phyloP scores from a whole-genome alignment of 495 filamentous ascomycete genomes.

The Cryomyces antarcticus region DNA sequence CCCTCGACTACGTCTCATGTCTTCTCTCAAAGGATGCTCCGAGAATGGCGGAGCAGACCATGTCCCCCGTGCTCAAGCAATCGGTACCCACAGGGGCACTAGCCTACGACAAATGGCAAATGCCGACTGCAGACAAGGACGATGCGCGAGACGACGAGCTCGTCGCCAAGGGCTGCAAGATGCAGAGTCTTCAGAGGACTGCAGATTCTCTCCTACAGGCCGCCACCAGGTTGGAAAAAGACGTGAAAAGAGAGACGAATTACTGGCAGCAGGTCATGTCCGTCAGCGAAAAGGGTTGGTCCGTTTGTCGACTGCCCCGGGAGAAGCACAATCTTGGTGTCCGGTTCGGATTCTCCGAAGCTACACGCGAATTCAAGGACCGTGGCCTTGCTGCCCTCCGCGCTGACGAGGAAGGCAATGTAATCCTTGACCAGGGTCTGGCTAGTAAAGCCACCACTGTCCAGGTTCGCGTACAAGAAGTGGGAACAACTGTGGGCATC shows the following conservation, averaged over 20 bases:
- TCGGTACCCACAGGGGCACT: conserved; percentile 52
- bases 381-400: conserved; percentile 60
- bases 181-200: conserved; percentile 52
- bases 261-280: conserved; percentile 79
- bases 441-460: conserved; percentile 37
- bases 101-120: conserved; percentile 44
- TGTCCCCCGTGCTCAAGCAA: conserved; percentile 48
- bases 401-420: conserved; percentile 49
- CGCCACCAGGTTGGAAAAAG: conserved; percentile 48
- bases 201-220: conserved; percentile 56
- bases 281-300: conserved; percentile 69
- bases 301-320: conserved; percentile 49
- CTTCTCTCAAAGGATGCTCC: conserved; percentile 59
- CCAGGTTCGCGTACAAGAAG: conserved; percentile 34
- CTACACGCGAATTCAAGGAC: conserved; percentile 52
- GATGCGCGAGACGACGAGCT: conserved; percentile 33
- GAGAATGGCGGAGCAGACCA: conserved; percentile 40
- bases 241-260: conserved; percentile 54
- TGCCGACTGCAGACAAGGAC: conserved; percentile 21
- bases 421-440: conserved; percentile 52
- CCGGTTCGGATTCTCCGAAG: conserved; percentile 73
- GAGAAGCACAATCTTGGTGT: conserved; percentile 61
- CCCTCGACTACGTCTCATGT: conserved; percentile 70
- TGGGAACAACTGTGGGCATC: conserved; percentile 28
- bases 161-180: conserved; percentile 57